Conservation (phyloP, 495 filamentous ascomycete species). For the Hypoxylon lenormandii region DNA sequence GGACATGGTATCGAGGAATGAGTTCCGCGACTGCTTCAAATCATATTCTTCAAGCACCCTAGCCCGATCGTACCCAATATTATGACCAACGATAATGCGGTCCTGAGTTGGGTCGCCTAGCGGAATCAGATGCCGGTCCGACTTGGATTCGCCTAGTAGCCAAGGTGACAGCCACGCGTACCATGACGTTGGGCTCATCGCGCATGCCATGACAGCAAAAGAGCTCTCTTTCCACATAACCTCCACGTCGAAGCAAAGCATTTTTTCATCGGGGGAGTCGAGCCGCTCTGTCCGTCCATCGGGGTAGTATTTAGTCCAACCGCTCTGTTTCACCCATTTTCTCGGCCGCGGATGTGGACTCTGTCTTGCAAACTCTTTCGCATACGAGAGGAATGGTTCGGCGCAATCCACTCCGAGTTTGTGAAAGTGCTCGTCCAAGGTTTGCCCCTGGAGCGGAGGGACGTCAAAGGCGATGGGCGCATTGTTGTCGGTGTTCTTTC, state of each 20-base stretch:
- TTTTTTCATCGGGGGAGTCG: conserved; percentile 78
- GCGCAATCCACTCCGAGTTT: conserved; percentile 87
- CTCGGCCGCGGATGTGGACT: conserved; percentile 79
- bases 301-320: conserved; percentile 90
- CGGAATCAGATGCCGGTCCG: conserved; percentile 82
- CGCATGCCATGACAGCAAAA: conserved; percentile 96
- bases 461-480: conserved; percentile 87
- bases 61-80: conserved; percentile 94
- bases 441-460: conserved; percentile 78
- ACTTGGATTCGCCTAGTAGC: conserved; percentile 85
- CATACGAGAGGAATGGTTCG: conserved; percentile 82
- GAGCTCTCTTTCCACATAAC: conserved; percentile 93
- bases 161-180: conserved; percentile 98
- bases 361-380: conserved; percentile 75
- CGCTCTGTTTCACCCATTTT: conserved; percentile 81
- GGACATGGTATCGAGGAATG: conserved; percentile 97
- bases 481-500: conserved; percentile 82
- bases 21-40: conserved; percentile 81
- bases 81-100: conserved; percentile 89
- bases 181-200: conserved; percentile 86
- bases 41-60: conserved; percentile 90
- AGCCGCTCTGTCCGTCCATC: conserved; percentile 79
- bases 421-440: conserved; percentile 94
- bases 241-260: conserved; percentile 94
- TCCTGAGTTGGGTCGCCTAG: conserved; percentile 77